Evolutionary conservation across 2,329 filamentous ascomycete genomes (phyloP), one percentile per base, ranked within the genome.

Genomic region (Amauroascus niger): DNA sequence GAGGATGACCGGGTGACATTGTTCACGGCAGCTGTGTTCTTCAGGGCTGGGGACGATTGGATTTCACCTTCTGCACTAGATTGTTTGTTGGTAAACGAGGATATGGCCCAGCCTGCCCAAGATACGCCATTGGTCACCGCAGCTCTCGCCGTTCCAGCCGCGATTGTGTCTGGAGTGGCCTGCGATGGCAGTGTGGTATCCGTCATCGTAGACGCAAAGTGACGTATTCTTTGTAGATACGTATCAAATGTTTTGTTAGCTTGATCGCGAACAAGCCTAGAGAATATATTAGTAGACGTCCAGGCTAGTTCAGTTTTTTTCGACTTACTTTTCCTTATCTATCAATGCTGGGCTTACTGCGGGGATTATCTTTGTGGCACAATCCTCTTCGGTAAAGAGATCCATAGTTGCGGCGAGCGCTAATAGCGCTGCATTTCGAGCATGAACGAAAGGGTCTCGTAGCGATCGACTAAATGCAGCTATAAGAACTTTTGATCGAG

Each of bases 51-150:
- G 4, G 40, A 72, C 11, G 81, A 73, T 64, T 91, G 78, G 58
- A 98, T 98, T 54, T 96, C 86, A 16, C 93, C 93, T 7, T 86
- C 86, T 0, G 88, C 89, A 0, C 86, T 73, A 1, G 88, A 84
- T 11, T 97, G 69, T 64, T 95, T 96, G 70, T 97, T 97, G 1
- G 93, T 97, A 66, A 98, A 98, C 1, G 89, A 96, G 0, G 93
- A 97, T 52, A 98, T 96, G 1, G 93, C 93, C 93, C 93, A 98
- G 11, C 93, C 93, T 1, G 93, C 82, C 93, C 93, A 97, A 2
- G 83, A 82, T 18, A 32, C 39, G 52, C 84, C 78, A 37, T 78
- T 80, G 1, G 88, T 84, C 1, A 87, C 93, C 58, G 84, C 83
- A 77, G 95, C 93, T 32, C 88, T 81, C 1, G 87, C 84, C 0